Conservation (phyloP, 495 filamentous ascomycete genomes). For the Penicillium ochrochloron region DNA sequence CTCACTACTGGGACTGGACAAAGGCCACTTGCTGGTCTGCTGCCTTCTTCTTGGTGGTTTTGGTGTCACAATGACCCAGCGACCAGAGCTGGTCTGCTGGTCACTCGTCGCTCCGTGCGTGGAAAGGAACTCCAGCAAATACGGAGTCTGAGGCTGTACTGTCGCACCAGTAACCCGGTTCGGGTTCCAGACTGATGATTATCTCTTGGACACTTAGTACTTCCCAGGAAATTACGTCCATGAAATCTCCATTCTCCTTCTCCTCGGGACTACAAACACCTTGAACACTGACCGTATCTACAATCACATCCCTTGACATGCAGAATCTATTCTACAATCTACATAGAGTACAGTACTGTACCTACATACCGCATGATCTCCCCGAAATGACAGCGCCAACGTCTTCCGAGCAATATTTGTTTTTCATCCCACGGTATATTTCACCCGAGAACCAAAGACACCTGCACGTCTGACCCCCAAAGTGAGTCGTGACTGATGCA, state of each 20-base stretch:
- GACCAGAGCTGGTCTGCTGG: not conserved
- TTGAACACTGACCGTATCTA: not conserved
- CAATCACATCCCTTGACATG: not conserved
- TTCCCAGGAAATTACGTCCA: not conserved
- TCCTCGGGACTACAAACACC: not conserved
- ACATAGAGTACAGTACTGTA: not conserved
- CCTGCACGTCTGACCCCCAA: constrained; percentile 21
- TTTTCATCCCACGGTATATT: not conserved
- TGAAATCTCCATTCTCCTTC: not conserved
- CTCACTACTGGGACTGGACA: no score
- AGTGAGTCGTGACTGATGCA: constrained; percentile 5
- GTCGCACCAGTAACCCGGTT: no score
- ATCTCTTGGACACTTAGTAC: no score
- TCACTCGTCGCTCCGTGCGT: not conserved
- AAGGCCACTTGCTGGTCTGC: not conserved
- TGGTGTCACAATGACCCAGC: not conserved
- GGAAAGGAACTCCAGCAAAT: not conserved
- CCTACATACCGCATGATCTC: not conserved
- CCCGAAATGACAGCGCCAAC: constrained; percentile 2
- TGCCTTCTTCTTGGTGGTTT: not conserved
- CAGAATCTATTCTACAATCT: not conserved
- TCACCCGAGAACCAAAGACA: not conserved
- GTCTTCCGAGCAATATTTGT: not conserved
- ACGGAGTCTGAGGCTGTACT: not conserved
- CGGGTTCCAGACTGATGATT: no score